Evolutionary conservation across 2,329 filamentous ascomycete genomes (phyloP).

Genomic region (Immersiporthe knoxdaviesiana): DNA sequence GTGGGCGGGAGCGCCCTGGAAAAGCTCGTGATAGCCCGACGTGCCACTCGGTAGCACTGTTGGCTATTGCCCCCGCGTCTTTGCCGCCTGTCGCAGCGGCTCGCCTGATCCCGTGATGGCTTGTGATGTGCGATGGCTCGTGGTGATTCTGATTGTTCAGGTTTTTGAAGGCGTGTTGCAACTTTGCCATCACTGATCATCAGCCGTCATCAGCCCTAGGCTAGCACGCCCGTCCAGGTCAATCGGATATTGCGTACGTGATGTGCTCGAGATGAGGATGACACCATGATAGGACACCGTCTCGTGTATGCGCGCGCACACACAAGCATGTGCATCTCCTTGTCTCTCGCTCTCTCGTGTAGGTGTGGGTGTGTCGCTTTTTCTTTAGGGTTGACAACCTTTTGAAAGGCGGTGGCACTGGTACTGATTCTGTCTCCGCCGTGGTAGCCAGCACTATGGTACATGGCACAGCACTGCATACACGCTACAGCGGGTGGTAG

Average conservation of each 20-base stretch:
- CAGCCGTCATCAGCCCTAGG: constrained; percentile 10
- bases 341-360: not conserved
- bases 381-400: too few relatives aligned
- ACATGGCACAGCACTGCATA: not conserved
- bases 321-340: not conserved
- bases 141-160: constrained; percentile 3
- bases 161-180: constrained; percentile 3
- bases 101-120: constrained; percentile 10
- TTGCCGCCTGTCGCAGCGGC: constrained; percentile 25
- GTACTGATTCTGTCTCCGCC: not conserved
- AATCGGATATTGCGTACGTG: constrained; percentile 17
- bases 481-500: not conserved
- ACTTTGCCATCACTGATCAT: not conserved
- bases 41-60: not conserved
- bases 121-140: not conserved
- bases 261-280: not conserved
- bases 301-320: not conserved
- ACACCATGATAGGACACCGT: not conserved
- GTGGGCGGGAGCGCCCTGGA: not conserved
- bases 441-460: not conserved
- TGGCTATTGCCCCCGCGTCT: constrained; percentile 3
- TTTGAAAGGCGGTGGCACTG: not conserved
- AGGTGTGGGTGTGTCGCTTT: too few relatives aligned
- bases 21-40: not conserved
- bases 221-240: constrained; percentile 9